Percentiles rank a stretch among this genome's conserved stretches.
Evolutionary conservation across 129 eudicot species (phyloP).

Genomic region (Pulicaria dysenterica): DNA sequence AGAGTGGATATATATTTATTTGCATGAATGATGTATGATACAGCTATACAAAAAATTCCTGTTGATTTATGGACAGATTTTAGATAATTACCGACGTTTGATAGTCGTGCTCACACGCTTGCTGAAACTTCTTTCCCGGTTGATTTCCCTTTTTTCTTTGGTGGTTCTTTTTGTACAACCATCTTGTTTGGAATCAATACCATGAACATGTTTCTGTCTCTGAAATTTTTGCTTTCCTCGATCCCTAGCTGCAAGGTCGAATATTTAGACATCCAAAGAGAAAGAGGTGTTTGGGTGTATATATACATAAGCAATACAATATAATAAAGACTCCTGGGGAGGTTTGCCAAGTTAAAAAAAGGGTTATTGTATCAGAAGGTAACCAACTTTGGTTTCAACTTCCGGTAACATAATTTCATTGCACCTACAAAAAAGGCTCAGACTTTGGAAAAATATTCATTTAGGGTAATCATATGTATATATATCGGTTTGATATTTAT

Average conservation of each 20-base stretch:
- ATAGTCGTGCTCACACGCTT: conserved; percentile 34
- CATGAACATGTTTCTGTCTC: conserved; percentile 60
- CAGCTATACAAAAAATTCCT: conserved; percentile 31
- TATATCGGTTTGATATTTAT: too few relatives aligned
- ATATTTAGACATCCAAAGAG: neutral
- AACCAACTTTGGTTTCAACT: too few relatives aligned
- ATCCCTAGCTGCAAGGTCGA: conserved; percentile 59
- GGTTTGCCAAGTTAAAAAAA: too few relatives aligned
- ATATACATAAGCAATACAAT: too few relatives aligned
- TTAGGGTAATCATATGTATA: too few relatives aligned
- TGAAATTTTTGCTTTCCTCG: conserved; percentile 72
- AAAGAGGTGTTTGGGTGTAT: neutral
- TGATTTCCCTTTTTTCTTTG: conserved; percentile 47
- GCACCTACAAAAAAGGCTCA: too few relatives aligned
- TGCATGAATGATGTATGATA: conserved; percentile 27
- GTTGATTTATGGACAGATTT: conserved; percentile 29
- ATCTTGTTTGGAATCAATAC: conserved; percentile 76
- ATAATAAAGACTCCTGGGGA: too few relatives aligned
- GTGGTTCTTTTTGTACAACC: conserved; percentile 55
- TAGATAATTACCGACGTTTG: conserved; percentile 7
- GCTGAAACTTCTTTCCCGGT: conserved; percentile 51
- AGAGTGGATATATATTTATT: conserved; percentile 15
- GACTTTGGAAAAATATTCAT: too few relatives aligned
- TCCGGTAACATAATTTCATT: too few relatives aligned
- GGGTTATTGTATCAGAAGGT: too few relatives aligned